Base-by-base conservation (phyloP, 2,329 filamentous ascomycete species). In the Atkinsonella hypoxylon region DNA sequence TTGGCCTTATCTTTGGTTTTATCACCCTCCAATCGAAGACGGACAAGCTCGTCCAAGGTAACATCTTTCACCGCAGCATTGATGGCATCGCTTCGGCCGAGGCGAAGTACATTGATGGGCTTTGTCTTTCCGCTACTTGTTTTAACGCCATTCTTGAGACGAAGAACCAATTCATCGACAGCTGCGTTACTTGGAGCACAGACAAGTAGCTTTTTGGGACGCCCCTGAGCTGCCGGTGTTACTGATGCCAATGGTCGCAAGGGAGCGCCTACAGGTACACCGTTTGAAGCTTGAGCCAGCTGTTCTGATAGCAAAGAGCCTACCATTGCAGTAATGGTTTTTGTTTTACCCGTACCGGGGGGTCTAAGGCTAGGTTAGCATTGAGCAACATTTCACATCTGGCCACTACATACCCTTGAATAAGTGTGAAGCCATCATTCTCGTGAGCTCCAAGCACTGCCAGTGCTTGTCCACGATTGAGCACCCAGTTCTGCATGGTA, bases 101-200 rank as follows among this genome's bases (percentile, higher is more conserved):
- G 75, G 61, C 93, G 89, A 51, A 98, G 78, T 18, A 98, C 87
- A 45, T 88, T 89, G 61, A 97, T 78, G 56, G 87, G 86, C 57
- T 87, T 83, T 12, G 74, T 73, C 30, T 81, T 76, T 1, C 93
- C 91, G 42, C 77, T 79, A 52, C 79, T 75, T 0, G 88, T 90
- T 61, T 83, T 91, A 48, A 98, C 78, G 4, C 93, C 93, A 49
- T 81, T 74, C 68, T 95, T 97, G 61, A 98, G 78, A 70, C 93
- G 85, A 65, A 96, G 82, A 17, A 98, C 93, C 55, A 98, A 66
- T 66, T 98, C 93, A 64, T 98, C 93, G 6, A 98, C 93, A 32
- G 93, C 93, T 7, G 93, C 93, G 66, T 98, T 98, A 75, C 90
- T 97, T 13, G 93, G 93, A n/a, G 93, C 93, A 62, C 93, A 98